phyloP scores from a whole-genome alignment of 768 basidiomycete genomes.

The Baorangia bicolor region DNA sequence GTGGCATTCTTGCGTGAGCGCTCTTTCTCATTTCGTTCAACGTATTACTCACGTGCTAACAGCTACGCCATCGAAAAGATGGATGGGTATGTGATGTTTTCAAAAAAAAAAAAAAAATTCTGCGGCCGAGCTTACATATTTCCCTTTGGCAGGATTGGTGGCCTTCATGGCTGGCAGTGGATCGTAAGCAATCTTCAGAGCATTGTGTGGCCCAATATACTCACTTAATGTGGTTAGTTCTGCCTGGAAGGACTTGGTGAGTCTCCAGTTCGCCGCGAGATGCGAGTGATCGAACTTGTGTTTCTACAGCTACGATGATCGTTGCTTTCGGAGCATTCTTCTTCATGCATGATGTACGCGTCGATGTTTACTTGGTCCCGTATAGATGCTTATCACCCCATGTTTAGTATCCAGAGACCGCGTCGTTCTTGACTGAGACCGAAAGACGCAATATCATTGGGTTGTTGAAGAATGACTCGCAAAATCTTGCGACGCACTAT shows the following conservation, averaged over 20 bases:
- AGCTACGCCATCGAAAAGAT: constrained; percentile 38
- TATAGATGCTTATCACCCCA: constrained; percentile 1
- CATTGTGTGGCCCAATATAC: not conserved
- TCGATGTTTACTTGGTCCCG: not conserved
- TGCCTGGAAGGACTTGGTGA: constrained; percentile 32
- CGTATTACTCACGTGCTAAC: not conserved
- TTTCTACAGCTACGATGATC: constrained; percentile 22
- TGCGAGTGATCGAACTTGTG: not conserved
- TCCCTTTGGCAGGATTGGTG: constrained; percentile 19
- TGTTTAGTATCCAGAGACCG: constrained; percentile 54
- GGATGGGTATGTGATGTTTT: constrained; percentile 34
- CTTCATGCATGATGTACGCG: constrained; percentile 50
- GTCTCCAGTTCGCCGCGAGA: not conserved
- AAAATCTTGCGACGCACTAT: constrained; percentile 46
- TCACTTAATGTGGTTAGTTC: constrained; percentile 24
- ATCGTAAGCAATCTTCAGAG: constrained; percentile 29
- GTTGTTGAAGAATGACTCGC: constrained; percentile 42
- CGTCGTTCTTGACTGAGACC: constrained; percentile 47
- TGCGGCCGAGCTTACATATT: not conserved
- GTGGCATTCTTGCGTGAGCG: constrained; percentile 48
- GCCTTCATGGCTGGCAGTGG: constrained; percentile 39
- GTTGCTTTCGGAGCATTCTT: constrained; percentile 39
- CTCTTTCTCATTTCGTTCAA: not conserved
- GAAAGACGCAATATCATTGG: constrained; percentile 41
- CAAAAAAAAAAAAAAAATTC: not conserved